These are phyloP conservation scores for Thelonectria rubi DNA, from an alignment of 2,329 filamentous ascomycete species.

Conservation along the genomic window DNA sequence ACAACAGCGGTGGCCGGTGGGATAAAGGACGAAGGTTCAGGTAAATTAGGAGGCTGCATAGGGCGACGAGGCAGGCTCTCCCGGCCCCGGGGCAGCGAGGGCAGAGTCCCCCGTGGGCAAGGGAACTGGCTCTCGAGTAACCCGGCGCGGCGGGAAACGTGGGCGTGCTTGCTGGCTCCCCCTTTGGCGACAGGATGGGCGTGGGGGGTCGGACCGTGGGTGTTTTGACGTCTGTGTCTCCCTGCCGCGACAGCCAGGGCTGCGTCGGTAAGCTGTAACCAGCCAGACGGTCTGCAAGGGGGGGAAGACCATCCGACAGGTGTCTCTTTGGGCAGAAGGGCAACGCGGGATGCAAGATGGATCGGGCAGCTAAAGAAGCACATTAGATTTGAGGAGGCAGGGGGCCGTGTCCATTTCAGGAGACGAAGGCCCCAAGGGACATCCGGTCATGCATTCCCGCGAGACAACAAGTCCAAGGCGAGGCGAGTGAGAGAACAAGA, in stretches of 20 bases:
- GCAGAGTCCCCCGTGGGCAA: conserved; percentile 1
- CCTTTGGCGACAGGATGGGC: neutral
- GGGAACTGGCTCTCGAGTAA: conserved; percentile 10
- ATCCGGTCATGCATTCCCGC: neutral
- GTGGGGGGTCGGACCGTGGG: neutral
- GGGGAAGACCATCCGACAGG: neutral
- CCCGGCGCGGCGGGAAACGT: conserved; percentile 2
- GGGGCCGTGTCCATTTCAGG: neutral
- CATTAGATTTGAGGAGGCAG: conserved; percentile 12
- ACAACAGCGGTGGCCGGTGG: no score
- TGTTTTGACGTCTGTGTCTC: no score
- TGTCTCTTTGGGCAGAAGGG: neutral
- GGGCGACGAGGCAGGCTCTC: neutral
- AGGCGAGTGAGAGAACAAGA: conserved; percentile 10
- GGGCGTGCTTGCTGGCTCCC: neutral
- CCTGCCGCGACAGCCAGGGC: no score
- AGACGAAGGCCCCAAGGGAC: neutral
- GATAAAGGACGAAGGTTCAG: neutral
- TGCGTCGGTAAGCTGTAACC: no score
- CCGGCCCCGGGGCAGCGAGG: no score
- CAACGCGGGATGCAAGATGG: conserved; percentile 13
- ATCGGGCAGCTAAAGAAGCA: conserved; percentile 16
- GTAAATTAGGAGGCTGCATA: conserved; percentile 6
- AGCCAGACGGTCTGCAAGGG: neutral
- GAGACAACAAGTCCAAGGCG: neutral